Conservation (phyloP, 2,329 filamentous ascomycete genomes). For the Trichocomaceae sp. region DNA sequence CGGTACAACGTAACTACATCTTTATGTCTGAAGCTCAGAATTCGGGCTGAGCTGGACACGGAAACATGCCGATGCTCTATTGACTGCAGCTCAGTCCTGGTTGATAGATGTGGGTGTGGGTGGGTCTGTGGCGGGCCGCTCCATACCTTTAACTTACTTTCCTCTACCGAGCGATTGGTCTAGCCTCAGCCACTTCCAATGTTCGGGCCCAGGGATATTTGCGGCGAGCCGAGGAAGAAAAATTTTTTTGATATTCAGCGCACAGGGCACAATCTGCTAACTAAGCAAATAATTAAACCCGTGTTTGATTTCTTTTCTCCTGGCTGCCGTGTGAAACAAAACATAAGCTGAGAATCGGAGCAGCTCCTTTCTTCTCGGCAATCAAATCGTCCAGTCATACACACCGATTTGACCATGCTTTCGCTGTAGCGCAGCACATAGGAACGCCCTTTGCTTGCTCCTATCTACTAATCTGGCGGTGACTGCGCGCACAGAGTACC, state of each 20-base stretch:
- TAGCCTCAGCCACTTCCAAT: not conserved
- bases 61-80: too few species aligned
- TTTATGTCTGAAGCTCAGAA: too few species aligned
- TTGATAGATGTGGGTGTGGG: too few species aligned
- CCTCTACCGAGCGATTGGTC: not conserved
- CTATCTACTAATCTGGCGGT: constrained; percentile 8
- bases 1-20: too few species aligned
- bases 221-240: not conserved
- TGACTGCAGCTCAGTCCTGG: too few species aligned
- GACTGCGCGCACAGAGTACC: not conserved
- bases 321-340: too few species aligned
- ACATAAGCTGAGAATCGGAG: not conserved
- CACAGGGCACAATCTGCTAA: not conserved
- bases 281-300: too few species aligned
- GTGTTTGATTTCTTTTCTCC: not conserved
- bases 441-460: not conserved
- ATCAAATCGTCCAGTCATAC: constrained; percentile 11
- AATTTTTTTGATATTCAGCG: not conserved
- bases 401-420: constrained; percentile 8
- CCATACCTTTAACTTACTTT: not conserved
- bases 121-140: not conserved
- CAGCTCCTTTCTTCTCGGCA: not conserved
- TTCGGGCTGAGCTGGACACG: too few species aligned
- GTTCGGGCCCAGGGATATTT: too few species aligned
- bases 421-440: not conserved